Percentiles rank a stretch among this genome's conserved stretches.
These are phyloP conservation scores for Fistulinella cinereoalba DNA, from an alignment of 1,284 basidiomycete genomes.

Conservation along the genomic window DNA sequence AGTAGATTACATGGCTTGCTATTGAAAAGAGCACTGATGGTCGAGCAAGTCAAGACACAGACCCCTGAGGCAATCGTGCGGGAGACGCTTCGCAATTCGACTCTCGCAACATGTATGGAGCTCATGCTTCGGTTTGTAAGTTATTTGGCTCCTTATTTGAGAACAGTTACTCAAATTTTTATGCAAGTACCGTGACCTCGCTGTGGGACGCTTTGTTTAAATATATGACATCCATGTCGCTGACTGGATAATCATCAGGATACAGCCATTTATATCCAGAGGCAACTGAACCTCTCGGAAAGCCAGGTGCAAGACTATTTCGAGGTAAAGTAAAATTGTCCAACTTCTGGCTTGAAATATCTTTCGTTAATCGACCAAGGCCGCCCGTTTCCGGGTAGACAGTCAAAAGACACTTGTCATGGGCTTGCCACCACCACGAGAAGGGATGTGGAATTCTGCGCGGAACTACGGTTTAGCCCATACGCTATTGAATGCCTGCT, in stretches of 20 bases:
- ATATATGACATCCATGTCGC: neutral
- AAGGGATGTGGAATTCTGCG: constrained; percentile 36
- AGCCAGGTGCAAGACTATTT: constrained; percentile 49
- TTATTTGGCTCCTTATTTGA: neutral
- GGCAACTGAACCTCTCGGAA: constrained; percentile 44
- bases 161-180: constrained; percentile 4
- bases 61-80: constrained; percentile 33
- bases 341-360: neutral
- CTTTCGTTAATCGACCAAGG: constrained; percentile 27
- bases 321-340: constrained; percentile 34
- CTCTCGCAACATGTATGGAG: constrained; percentile 36
- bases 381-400: constrained; percentile 44
- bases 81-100: constrained; percentile 30
- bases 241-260: constrained; percentile 33
- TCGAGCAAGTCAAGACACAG: constrained; percentile 39
- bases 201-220: constrained; percentile 26
- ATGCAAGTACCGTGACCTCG: constrained; percentile 44
- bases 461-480: constrained; percentile 47
- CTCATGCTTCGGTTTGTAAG: constrained; percentile 40
- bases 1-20: neutral
- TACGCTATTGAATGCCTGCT: constrained; percentile 37
- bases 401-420: constrained; percentile 45
- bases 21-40: constrained; percentile 1
- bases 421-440: constrained; percentile 45
- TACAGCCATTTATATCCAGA: constrained; percentile 46